Base-by-base conservation (phyloP, 495 filamentous ascomycete genomes). In the Xylaria scruposa region DNA sequence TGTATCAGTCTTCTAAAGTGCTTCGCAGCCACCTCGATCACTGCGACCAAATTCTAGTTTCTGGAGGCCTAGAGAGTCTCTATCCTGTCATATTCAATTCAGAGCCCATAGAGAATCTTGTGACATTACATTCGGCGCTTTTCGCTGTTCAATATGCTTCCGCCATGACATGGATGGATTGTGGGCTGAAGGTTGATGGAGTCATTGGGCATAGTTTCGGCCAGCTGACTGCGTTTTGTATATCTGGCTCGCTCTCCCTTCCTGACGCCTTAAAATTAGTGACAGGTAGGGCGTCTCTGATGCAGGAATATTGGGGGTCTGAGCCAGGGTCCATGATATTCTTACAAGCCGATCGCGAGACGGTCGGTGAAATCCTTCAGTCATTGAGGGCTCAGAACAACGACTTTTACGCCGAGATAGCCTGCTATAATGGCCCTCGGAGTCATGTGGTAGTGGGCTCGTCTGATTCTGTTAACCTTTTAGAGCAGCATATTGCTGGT, bases 201-300 rank as follows among this genome's bases (percentile, higher is more conserved):
- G 44, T 88, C 0, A 60, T 90, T 24, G 88, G 88, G 0, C 88
- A 90, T 69, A 86, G 83, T 63, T 85, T 90, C 70, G 88, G 88
- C 1, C 77, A 90, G 72, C 75, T 90, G 0, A 85, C 85, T 7
- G 87, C 85, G 0, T 63, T 90, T 0, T 59, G 44, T 17, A 74
- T 81, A 0, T 70, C 75, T 3, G 78, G 80, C 1, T 68, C 67
- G 1, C 72, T 81, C 0, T 74, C 76, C 10, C 64, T 83, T 4
- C 13, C 54, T 0, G 70, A 83, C 36, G 68, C 73, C 0, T 44
- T 90, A 10, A 78, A 72, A 7, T 59, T 88, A 3, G 77, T 90
- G 2, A 71, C 79, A 6, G 79, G 75, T 0, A 81, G 88, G 17
- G 85, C 87, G 0, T 42, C 21, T 0, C 54, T 90, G 0, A 86